Evolutionary conservation across 2,329 filamentous ascomycete genomes (phyloP).

Genomic region (Harringtonia aguacate): DNA sequence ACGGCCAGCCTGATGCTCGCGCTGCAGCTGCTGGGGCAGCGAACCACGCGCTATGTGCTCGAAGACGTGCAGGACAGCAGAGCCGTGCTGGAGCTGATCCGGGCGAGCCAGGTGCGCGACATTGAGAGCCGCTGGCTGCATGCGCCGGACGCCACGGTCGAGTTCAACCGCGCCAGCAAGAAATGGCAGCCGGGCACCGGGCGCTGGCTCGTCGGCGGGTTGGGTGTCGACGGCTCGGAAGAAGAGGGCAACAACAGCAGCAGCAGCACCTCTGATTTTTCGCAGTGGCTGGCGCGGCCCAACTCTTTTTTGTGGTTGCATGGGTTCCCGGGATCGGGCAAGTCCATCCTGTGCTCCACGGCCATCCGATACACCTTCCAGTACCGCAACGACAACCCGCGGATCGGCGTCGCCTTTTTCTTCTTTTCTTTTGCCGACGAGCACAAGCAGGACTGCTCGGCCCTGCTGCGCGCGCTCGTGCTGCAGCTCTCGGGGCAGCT

Average conservation of each 20-base stretch:
- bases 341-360: slow-evolving; percentile 26
- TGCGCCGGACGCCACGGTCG: neutral
- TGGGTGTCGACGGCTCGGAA: too few relatives aligned
- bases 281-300: slow-evolving; percentile 15
- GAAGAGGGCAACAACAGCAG: too few relatives aligned
- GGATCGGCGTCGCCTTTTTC: slow-evolving; percentile 23
- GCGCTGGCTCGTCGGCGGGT: slow-evolving; percentile 24
- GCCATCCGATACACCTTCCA: slow-evolving; percentile 19
- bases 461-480: slow-evolving; percentile 22
- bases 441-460: slow-evolving; percentile 19
- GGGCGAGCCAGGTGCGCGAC: neutral
- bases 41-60: neutral
- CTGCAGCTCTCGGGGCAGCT: slow-evolving; percentile 21
- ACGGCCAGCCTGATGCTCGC: too few relatives aligned
- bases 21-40: neutral
- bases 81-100: neutral
- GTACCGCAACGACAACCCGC: slow-evolving; percentile 11
- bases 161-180: slow-evolving; percentile 10
- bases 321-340: slow-evolving; percentile 28
- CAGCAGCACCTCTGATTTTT: slow-evolving; percentile 14
- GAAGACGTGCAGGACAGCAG: neutral
- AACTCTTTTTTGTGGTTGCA: slow-evolving; percentile 27
- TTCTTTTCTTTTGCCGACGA: slow-evolving; percentile 28
- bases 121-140: neutral
- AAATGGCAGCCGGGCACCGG: slow-evolving; percentile 23